Percentiles rank a stretch among this genome's conserved stretches.
Evolutionary conservation across 257 asterid genomes (phyloP).

Genomic region (Petunia secreta): DNA sequence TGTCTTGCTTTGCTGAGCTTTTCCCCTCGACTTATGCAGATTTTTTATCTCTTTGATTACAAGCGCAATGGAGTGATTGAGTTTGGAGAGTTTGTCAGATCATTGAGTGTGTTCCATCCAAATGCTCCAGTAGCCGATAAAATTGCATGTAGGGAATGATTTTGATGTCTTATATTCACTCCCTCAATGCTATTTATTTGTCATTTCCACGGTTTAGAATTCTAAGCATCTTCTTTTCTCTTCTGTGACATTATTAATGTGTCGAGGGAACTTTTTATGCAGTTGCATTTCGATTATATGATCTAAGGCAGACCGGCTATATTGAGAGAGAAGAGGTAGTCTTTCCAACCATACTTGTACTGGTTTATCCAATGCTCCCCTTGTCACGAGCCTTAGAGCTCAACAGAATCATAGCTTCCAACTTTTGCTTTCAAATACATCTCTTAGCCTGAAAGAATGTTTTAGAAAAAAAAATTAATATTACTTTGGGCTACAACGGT

Average conservation of each 20-base stretch:
- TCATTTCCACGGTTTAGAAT: not conserved
- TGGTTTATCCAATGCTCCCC: not conserved
- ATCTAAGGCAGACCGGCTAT: conserved; percentile 74
- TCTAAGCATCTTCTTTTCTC: not conserved
- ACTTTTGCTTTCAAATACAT: not conserved
- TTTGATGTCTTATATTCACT: not conserved
- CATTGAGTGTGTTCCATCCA: conserved; percentile 85
- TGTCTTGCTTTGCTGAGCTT: conserved; percentile 22
- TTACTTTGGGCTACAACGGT: not conserved
- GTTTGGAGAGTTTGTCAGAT: conserved; percentile 86
- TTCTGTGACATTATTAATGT: not conserved
- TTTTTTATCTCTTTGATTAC: conserved; percentile 75
- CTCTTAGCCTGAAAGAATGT: not conserved
- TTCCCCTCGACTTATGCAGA: conserved; percentile 40
- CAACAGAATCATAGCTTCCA: not conserved
- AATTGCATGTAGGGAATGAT: conserved; percentile 56
- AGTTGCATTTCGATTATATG: conserved; percentile 89
- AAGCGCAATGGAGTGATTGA: conserved; percentile 84
- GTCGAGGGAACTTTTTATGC: conserved; percentile 27
- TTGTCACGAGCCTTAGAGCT: not conserved
- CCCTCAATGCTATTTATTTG: not conserved
- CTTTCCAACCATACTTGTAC: not conserved
- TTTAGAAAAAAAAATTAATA: not conserved
- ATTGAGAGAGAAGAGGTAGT: conserved; percentile 82
- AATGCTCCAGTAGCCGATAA: conserved; percentile 64